phyloP scores from a whole-genome alignment of 2,329 filamentous ascomycete species.

The Akanthomyces lecanii region DNA sequence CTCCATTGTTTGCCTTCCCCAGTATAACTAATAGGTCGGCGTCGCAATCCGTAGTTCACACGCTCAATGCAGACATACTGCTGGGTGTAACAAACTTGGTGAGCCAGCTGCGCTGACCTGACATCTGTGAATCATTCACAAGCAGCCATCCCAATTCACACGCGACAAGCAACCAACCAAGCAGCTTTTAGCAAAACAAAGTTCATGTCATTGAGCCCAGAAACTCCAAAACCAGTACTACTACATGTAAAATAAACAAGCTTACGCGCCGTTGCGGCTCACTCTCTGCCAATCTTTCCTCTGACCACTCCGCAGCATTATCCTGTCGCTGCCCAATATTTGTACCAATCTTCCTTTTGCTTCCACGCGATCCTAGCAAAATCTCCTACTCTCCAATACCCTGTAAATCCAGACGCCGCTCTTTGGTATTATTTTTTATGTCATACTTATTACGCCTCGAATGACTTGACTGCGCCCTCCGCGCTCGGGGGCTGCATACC shows the following conservation, averaged over 20 bases:
- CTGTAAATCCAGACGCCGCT: conserved; percentile 16
- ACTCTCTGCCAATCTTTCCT: background rate
- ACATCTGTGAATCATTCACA: background rate
- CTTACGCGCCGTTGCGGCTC: background rate
- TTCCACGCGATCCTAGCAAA: conserved; percentile 8
- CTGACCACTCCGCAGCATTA: background rate
- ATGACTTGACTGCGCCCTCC: conserved; percentile 53
- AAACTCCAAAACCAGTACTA: conserved; percentile 17
- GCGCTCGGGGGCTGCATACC: conserved; percentile 52
- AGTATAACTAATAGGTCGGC: background rate
- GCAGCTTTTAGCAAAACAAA: background rate
- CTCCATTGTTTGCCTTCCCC: background rate
- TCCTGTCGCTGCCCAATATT: conserved; percentile 15
- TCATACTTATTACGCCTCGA: conserved; percentile 42
- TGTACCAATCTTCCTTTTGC: conserved; percentile 1
- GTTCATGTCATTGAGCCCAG: conserved; percentile 16
- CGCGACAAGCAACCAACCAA: background rate
- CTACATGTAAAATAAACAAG: conserved; percentile 17
- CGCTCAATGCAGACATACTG: background rate
- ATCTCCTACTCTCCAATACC: conserved; percentile 1
- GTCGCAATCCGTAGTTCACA: background rate
- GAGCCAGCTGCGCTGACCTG: background rate
- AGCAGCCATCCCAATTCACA: background rate
- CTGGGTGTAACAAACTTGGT: background rate
- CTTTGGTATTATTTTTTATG: conserved; percentile 14